A percentile compares a stretch with the other conserved stretches of the same genome.
These are phyloP conservation scores for Dissoconium aciculare DNA, from an alignment of 2,329 filamentous ascomycete genomes.

Conservation along the genomic window DNA sequence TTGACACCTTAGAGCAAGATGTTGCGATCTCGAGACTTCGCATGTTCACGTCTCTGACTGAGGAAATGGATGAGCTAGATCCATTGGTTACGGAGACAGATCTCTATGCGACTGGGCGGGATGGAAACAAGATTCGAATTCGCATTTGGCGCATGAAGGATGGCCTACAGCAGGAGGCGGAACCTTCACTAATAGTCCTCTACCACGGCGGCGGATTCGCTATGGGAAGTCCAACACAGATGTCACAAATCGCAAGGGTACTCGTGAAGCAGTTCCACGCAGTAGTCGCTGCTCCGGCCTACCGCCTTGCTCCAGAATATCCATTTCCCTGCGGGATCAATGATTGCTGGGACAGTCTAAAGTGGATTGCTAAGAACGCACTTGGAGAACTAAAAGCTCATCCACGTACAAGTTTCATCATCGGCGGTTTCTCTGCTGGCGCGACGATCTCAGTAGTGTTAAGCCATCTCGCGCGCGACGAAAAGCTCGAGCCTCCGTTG, in stretches of 20 bases:
- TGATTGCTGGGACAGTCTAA: constrained; percentile 25
- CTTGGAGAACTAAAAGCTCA: constrained; percentile 19
- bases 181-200: constrained; percentile 14
- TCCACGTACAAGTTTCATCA: constrained; percentile 2
- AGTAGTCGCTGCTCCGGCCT: constrained; percentile 2
- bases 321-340: constrained; percentile 2
- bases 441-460: constrained; percentile 4
- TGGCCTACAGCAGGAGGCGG: not conserved
- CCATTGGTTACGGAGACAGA: constrained; percentile 19
- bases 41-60: constrained; percentile 8
- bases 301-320: constrained; percentile 6
- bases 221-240: constrained; percentile 5
- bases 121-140: constrained; percentile 8
- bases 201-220: constrained; percentile 9
- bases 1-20: constrained; percentile 7
- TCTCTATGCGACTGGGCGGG: constrained; percentile 4
- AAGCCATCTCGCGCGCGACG: constrained; percentile 3
- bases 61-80: constrained; percentile 17
- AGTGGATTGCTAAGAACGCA: constrained; percentile 29
- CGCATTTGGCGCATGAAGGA: constrained; percentile 5
- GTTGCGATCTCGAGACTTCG: constrained; percentile 7
- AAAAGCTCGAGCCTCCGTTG: constrained; percentile 2
- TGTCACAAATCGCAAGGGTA: constrained; percentile 2
- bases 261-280: constrained; percentile 1
- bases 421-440: constrained; percentile 3